A percentile compares a stretch with the other conserved stretches of the same genome.
These are phyloP conservation scores for Fonsecaea erecta DNA, from an alignment of 2,329 filamentous ascomycete genomes.

Conservation along the genomic window DNA sequence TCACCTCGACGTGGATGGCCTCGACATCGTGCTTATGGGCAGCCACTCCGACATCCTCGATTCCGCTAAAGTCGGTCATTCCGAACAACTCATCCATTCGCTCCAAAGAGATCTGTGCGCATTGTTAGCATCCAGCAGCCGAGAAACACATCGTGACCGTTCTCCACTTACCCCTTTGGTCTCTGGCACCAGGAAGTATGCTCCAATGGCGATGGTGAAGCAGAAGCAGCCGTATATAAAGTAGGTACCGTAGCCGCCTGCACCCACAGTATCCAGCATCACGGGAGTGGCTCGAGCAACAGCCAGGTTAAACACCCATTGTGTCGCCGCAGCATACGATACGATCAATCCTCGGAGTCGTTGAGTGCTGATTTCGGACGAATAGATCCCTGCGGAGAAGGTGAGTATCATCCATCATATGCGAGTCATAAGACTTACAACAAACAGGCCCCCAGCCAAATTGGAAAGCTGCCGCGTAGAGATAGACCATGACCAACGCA, in stretches of 20 bases:
- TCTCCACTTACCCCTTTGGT: slow-evolving; percentile 63
- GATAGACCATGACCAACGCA: slow-evolving; percentile 71
- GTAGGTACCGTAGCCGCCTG: slow-evolving; percentile 62
- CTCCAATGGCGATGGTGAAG: slow-evolving; percentile 67
- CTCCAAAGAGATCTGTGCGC: slow-evolving; percentile 56
- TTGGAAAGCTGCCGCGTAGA: slow-evolving; percentile 73
- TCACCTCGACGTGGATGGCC: slow-evolving; percentile 23
- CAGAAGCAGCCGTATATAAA: slow-evolving; percentile 72
- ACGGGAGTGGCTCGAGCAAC: slow-evolving; percentile 57
- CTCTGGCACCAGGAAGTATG: slow-evolving; percentile 72
- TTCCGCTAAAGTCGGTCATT: slow-evolving; percentile 51
- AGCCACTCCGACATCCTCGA: slow-evolving; percentile 28
- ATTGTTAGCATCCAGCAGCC: slow-evolving; percentile 36
- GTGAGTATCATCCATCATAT: slow-evolving; percentile 60
- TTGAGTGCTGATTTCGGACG: slow-evolving; percentile 71
- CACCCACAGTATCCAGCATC: slow-evolving; percentile 64
- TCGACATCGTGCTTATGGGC: slow-evolving; percentile 27
- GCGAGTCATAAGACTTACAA: neutral
- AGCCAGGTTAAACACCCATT: slow-evolving; percentile 77
- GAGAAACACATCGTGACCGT: neutral
- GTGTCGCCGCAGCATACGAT: slow-evolving; percentile 68
- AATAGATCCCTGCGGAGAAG: slow-evolving; percentile 61
- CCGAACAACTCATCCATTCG: slow-evolving; percentile 71
- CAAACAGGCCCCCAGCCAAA: slow-evolving; percentile 62
- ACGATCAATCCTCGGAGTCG: slow-evolving; percentile 70